Percentiles rank a stretch among this genome's conserved stretches.
phyloP scores from a whole-genome alignment of 257 asterid genomes.

The Plantago major region DNA sequence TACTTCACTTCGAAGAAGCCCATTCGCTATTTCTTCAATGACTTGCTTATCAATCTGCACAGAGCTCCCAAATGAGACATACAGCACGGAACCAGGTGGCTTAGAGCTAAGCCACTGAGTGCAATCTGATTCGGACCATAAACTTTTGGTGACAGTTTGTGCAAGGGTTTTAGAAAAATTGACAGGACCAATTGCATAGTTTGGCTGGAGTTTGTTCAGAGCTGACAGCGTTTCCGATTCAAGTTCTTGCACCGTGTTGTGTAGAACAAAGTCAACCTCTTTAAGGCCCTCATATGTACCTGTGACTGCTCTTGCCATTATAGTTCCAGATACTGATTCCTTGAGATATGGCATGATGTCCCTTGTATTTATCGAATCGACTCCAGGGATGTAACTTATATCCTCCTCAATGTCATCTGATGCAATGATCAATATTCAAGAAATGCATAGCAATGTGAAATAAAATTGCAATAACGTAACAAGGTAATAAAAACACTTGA shows the following conservation, averaged over 20 bases:
- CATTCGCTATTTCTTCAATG: slow-evolving; percentile 31
- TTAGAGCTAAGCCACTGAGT: slow-evolving; percentile 27
- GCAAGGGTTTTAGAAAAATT: slow-evolving; percentile 22
- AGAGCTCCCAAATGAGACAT: slow-evolving; percentile 35
- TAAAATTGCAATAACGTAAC: too few species aligned
- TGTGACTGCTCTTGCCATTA: slow-evolving; percentile 13
- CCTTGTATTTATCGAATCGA: slow-evolving; percentile 37
- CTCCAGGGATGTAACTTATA: slow-evolving; percentile 61
- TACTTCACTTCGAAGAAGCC: slow-evolving; percentile 33
- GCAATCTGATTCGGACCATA: slow-evolving; percentile 33
- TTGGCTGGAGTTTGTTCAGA: slow-evolving; percentile 26
- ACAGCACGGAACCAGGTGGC: slow-evolving; percentile 30
- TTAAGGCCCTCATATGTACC: slow-evolving; percentile 31
- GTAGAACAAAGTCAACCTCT: slow-evolving; percentile 48
- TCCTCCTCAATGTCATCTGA: slow-evolving; percentile 34
- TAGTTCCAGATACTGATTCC: slow-evolving; percentile 14
- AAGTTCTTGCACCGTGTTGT: slow-evolving; percentile 58
- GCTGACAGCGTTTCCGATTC: slow-evolving; percentile 37
- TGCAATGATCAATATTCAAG: too few species aligned
- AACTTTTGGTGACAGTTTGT: slow-evolving; percentile 20
- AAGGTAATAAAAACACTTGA: too few species aligned
- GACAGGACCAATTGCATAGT: slow-evolving; percentile 50
- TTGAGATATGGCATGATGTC: slow-evolving; percentile 43
- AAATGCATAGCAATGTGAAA: not conserved
- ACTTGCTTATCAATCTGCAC: slow-evolving; percentile 16